Conservation (phyloP, 306 rosid species). For the Arachis hypogaea region DNA sequence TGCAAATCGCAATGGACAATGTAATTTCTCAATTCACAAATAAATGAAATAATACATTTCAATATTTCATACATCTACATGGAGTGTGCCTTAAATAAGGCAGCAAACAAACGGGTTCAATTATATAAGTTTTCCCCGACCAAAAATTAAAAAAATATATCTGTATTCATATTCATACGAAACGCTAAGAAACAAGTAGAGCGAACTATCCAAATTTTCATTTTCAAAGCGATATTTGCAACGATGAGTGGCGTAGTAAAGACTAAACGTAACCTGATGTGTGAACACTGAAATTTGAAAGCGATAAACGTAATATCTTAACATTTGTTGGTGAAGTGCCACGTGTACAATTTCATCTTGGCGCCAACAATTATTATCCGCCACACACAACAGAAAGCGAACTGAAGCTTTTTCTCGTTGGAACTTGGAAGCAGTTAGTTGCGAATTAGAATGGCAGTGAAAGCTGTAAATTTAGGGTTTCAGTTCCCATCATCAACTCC, state of each 20-base stretch:
- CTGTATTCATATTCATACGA: too few relatives aligned
- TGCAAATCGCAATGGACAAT: neutral
- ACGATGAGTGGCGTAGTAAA: too few relatives aligned
- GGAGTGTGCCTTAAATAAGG: neutral
- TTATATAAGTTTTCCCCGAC: neutral
- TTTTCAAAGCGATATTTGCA: too few relatives aligned
- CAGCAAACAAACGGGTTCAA: neutral
- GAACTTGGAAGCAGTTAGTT: neutral
- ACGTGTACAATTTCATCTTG: conserved; percentile 38
- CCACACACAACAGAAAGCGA: conserved; percentile 41
- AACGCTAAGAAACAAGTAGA: neutral
- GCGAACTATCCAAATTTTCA: neutral
- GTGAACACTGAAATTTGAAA: neutral
- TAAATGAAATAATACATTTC: too few relatives aligned
- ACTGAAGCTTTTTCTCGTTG: neutral
- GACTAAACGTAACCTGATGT: neutral
- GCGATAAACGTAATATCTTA: neutral
- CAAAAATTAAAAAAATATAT: too few relatives aligned
- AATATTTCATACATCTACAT: neutral
- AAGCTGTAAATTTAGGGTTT: conserved; percentile 38
- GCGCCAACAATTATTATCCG: conserved; percentile 21
- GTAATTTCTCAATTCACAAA: neutral
- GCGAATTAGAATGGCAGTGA: conserved; percentile 38
- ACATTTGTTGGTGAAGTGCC: conserved; percentile 8
- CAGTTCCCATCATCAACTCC: conserved; percentile 9